A percentile compares a stretch with the other conserved stretches of the same genome.
Evolutionary conservation across 2,329 filamentous ascomycete species (phyloP).

Genomic region (Colletotrichum cereale): DNA sequence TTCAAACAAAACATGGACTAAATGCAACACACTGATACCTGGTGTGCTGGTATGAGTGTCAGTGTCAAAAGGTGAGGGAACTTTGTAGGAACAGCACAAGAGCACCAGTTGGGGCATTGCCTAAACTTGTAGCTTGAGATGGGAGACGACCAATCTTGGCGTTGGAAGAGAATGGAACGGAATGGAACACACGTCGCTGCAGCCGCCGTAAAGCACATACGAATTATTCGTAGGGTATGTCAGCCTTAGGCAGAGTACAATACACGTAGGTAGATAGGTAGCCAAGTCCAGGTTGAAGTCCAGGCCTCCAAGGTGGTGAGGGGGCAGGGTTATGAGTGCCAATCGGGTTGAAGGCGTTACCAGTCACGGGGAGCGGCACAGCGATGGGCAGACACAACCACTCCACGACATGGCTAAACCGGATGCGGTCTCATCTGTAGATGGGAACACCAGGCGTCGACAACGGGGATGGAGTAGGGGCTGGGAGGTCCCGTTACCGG

Average conservation of each 20-base stretch:
- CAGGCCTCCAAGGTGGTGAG: background rate
- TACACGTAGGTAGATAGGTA: background rate
- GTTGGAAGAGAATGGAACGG: background rate
- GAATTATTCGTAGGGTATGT: background rate
- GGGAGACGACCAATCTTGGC: background rate
- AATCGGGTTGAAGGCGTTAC: background rate
- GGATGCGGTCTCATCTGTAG: constrained; percentile 19
- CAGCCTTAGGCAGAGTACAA: constrained; percentile 20
- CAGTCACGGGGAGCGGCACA: constrained; percentile 22
- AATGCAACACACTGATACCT: constrained; percentile 23
- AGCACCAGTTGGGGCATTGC: background rate
- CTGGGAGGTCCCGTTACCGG: background rate
- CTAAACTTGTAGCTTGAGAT: background rate
- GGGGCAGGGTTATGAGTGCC: background rate
- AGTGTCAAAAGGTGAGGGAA: background rate
- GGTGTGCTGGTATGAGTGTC: background rate
- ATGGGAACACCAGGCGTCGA: constrained; percentile 11
- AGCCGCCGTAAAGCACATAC: no score
- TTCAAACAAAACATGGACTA: constrained; percentile 29
- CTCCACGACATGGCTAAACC: constrained; percentile 27
- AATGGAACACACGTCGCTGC: background rate
- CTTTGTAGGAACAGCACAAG: background rate
- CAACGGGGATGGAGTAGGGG: background rate
- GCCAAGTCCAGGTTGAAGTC: background rate
- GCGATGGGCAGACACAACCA: constrained; percentile 20